These are phyloP conservation scores for Paraphaeosphaeria minitans DNA, from an alignment of 2,329 filamentous ascomycete genomes.

Conservation along the genomic window DNA sequence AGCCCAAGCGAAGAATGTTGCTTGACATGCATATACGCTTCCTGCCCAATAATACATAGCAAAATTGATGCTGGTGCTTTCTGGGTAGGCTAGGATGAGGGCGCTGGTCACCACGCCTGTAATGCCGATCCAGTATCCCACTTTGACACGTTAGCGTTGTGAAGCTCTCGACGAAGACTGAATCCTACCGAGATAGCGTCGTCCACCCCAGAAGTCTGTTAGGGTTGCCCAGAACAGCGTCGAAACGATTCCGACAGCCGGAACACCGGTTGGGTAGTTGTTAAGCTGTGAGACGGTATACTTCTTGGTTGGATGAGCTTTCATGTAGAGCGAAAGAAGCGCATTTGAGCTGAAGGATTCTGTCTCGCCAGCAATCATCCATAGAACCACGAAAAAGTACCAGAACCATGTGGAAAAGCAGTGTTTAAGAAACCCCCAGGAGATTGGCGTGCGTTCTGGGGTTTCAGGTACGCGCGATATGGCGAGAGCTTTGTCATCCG, in stretches of 20 bases:
- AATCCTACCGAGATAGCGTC: constrained; percentile 60
- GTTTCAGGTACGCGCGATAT: constrained; percentile 53
- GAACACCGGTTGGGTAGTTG: constrained; percentile 60
- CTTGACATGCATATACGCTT: constrained; percentile 72
- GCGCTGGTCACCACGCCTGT: constrained; percentile 66
- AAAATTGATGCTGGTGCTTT: constrained; percentile 62
- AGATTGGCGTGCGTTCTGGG: constrained; percentile 53
- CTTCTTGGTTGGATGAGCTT: constrained; percentile 50
- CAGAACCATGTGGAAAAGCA: constrained; percentile 66
- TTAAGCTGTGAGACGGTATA: constrained; percentile 59
- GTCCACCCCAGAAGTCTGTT: constrained; percentile 68
- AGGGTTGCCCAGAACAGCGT: constrained; percentile 73
- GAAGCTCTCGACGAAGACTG: neutral
- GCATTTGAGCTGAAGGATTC: constrained; percentile 73
- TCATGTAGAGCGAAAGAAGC: constrained; percentile 59
- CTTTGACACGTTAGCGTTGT: constrained; percentile 19
- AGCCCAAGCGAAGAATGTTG: constrained; percentile 77
- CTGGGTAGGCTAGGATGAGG: constrained; percentile 62
- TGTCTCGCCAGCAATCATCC: constrained; percentile 73
- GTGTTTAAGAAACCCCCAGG: constrained; percentile 57
- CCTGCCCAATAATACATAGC: constrained; percentile 74
- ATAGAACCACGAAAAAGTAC: constrained; percentile 69
- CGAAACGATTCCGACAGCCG: constrained; percentile 57
- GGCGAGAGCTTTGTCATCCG: constrained; percentile 50
- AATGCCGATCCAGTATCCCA: constrained; percentile 64